These are phyloP conservation scores for Anethum foeniculum DNA, from an alignment of 140 eudicot species.

Conservation along the genomic window DNA sequence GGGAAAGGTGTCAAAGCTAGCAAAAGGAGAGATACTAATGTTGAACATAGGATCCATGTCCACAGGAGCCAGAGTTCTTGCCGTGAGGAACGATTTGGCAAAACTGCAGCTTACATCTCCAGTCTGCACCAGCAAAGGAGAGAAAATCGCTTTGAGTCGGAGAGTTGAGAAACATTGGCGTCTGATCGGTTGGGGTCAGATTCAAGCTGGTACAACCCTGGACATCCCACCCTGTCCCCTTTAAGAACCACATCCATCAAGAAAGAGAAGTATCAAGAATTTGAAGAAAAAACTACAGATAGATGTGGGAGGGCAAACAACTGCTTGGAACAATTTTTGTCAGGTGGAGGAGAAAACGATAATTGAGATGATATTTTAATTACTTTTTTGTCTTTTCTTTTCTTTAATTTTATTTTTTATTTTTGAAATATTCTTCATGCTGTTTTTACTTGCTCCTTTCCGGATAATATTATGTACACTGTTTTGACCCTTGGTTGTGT, in stretches of 20 bases:
- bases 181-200: conserved; percentile 96
- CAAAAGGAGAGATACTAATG: conserved; percentile 91
- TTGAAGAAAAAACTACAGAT: not conserved
- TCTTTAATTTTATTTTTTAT: not conserved
- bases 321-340: conserved; percentile 50
- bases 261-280: not conserved
- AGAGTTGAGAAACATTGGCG: conserved; percentile 99
- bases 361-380: conserved; percentile 1
- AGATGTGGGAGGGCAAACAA: conserved; percentile 44
- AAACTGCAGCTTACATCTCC: conserved; percentile 91
- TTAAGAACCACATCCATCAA: conserved; percentile 21
- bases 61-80: conserved; percentile 87
- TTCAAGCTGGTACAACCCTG: conserved; percentile 91
- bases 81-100: conserved; percentile 79
- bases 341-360: conserved; percentile 41
- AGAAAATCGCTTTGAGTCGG: conserved; percentile 87
- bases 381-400: conserved; percentile 2
- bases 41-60: conserved; percentile 97
- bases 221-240: conserved; percentile 90
- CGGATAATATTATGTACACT: not conserved
- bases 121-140: conserved; percentile 95
- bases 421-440: not conserved
- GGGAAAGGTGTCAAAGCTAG: conserved; percentile 76
- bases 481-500: not conserved
- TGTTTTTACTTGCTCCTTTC: not conserved